Percentiles rank a stretch among this genome's conserved stretches.
Conservation (phyloP, 177 flowering plant species). For the Telopea speciosissima region DNA sequence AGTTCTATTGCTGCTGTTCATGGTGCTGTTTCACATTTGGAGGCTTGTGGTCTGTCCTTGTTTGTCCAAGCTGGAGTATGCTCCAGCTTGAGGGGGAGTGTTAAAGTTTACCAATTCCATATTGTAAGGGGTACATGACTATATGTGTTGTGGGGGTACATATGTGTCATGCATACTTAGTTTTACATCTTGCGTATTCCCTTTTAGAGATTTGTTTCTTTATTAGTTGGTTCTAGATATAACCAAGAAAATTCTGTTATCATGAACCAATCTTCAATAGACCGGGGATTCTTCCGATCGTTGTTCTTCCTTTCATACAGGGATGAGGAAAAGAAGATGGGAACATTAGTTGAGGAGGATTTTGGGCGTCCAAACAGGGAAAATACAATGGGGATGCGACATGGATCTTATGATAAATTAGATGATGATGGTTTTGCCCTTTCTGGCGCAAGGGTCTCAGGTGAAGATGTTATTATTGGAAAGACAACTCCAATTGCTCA, state of each 20-base stretch:
- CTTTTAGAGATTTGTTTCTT: no score
- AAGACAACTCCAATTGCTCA: slow-evolving; percentile 89
- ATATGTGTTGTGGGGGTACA: no score
- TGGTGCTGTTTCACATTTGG: no score
- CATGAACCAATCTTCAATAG: slow-evolving; percentile 97
- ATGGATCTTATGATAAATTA: slow-evolving; percentile 97
- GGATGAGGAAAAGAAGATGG: slow-evolving; percentile 99
- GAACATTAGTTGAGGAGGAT: slow-evolving; percentile 94
- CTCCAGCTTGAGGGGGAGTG: no score
- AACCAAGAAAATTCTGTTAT: slow-evolving; percentile 99
- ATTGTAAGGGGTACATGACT: no score
- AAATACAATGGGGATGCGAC: slow-evolving; percentile 97
- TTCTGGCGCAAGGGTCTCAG: slow-evolving; percentile 95
- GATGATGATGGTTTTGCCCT: slow-evolving; percentile 99
- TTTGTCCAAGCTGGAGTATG: no score
- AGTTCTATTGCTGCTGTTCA: no score
- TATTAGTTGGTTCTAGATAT: slow-evolving; percentile 96
- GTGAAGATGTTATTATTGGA: slow-evolving; percentile 97
- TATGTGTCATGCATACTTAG: no score
- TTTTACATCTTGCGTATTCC: no score
- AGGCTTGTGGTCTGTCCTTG: no score
- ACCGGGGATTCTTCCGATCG: slow-evolving; percentile 96
- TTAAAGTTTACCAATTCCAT: no score
- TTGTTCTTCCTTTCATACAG: slow-evolving; percentile 88
- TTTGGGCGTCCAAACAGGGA: slow-evolving; percentile 94